Conservation (phyloP, 2,329 filamentous ascomycete genomes). For the Drechslera avenae region DNA sequence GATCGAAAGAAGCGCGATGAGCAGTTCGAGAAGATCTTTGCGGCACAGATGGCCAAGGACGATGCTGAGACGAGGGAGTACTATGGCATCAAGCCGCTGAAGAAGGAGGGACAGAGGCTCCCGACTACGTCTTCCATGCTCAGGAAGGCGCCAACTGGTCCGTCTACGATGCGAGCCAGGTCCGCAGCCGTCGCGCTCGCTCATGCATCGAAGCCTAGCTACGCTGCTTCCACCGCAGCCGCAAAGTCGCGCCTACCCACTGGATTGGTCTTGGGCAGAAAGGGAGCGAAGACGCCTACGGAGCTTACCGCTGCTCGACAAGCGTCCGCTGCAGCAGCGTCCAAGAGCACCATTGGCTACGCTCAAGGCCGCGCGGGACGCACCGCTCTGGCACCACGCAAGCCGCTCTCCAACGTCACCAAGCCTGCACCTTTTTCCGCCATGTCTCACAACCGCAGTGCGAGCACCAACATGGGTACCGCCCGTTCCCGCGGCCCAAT, state of each 20-base stretch:
- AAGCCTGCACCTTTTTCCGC: slow-evolving; percentile 38
- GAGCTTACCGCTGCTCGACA: slow-evolving; percentile 62
- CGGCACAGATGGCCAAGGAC: slow-evolving; percentile 60
- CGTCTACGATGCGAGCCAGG: slow-evolving; percentile 60
- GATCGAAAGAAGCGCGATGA: slow-evolving; percentile 64
- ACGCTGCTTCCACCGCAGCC: slow-evolving; percentile 47
- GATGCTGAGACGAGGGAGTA: slow-evolving; percentile 55
- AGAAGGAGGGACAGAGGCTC: slow-evolving; percentile 34
- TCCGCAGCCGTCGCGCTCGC: slow-evolving; percentile 53
- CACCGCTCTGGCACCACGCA: slow-evolving; percentile 47
- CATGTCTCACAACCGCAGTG: slow-evolving; percentile 24
- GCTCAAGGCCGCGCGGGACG: slow-evolving; percentile 71
- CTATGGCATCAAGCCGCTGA: slow-evolving; percentile 34
- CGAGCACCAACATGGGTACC: slow-evolving; percentile 14
- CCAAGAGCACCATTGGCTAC: slow-evolving; percentile 83
- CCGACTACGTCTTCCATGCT: slow-evolving; percentile 4
- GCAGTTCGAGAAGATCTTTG: slow-evolving; percentile 69
- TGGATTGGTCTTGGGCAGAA: slow-evolving; percentile 48
- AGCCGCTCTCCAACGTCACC: slow-evolving; percentile 46
- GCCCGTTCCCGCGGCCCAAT: slow-evolving; percentile 26
- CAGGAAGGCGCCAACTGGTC: slow-evolving; percentile 43
- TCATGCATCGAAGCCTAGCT: slow-evolving; percentile 41
- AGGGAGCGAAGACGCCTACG: slow-evolving; percentile 46
- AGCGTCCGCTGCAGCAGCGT: slow-evolving; percentile 68
- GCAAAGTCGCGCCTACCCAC: slow-evolving; percentile 48